Conservation (phyloP, 768 basidiomycete genomes). For the Mrakia hoshinonis region DNA sequence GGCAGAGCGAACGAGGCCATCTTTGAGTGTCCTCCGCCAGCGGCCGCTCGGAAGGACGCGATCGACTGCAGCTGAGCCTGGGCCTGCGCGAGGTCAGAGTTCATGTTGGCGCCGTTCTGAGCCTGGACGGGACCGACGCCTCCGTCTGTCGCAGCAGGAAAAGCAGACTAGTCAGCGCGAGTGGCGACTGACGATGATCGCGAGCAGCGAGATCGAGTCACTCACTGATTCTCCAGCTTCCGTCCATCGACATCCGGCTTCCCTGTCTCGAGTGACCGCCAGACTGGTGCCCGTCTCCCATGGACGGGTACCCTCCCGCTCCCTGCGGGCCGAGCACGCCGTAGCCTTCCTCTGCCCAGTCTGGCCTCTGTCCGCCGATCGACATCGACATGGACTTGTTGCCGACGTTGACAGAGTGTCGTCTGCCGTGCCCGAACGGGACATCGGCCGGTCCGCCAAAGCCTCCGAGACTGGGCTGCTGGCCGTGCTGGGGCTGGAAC, state of each 20-base stretch:
- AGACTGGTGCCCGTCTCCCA: constrained; percentile 28
- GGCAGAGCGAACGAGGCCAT: constrained; percentile 87
- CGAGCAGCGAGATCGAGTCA: constrained; percentile 42
- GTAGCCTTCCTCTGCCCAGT: constrained; percentile 67
- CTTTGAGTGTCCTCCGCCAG: constrained; percentile 73
- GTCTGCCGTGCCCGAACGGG: constrained; percentile 55
- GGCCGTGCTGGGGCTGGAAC: constrained; percentile 54
- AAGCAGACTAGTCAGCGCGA: background rate
- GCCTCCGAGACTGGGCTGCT: constrained; percentile 21
- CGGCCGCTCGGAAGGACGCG: constrained; percentile 92
- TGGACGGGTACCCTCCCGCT: background rate
- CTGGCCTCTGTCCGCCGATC: constrained; percentile 3
- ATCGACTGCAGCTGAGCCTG: constrained; percentile 83
- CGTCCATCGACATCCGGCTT: constrained; percentile 37
- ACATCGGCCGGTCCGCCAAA: constrained; percentile 33
- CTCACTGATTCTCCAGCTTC: constrained; percentile 81
- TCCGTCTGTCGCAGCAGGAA: constrained; percentile 22
- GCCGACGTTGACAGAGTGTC: constrained; percentile 87
- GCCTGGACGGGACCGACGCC: constrained; percentile 29
- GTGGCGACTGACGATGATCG: constrained; percentile 43
- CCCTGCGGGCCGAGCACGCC: constrained; percentile 44
- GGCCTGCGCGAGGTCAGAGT: constrained; percentile 83
- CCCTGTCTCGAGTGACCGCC: constrained; percentile 63
- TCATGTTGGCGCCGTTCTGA: constrained; percentile 20
- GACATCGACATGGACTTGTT: constrained; percentile 42